A percentile compares a stretch with the other conserved stretches of the same genome.
Evolutionary conservation across 345 rosid genomes (phyloP).

Genomic region (Cardamine occulta): DNA sequence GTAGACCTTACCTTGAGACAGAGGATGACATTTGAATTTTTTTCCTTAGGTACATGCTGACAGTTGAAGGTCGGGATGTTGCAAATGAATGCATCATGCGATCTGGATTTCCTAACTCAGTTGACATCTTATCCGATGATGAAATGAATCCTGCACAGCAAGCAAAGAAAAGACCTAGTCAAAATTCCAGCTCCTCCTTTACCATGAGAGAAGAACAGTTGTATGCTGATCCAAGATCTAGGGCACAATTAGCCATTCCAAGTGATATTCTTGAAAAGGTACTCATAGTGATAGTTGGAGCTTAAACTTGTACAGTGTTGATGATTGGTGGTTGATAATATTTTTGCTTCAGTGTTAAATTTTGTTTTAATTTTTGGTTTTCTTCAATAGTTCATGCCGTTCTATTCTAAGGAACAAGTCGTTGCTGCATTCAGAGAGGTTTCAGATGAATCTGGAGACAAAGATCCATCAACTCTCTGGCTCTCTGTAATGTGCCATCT

Average conservation of each 20-base stretch:
- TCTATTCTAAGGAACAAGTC: conserved; percentile 65
- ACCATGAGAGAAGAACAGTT: conserved; percentile 29
- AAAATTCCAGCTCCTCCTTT: conserved; percentile 37
- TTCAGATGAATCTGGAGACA: conserved; percentile 56
- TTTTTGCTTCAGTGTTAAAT: conserved; percentile 2
- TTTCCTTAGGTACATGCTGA: conserved; percentile 75
- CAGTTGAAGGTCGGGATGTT: conserved; percentile 72
- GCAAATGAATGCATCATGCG: conserved; percentile 72
- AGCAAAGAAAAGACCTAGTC: conserved; percentile 29
- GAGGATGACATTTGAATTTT: neutral
- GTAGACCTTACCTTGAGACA: neutral
- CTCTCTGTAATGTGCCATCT: conserved; percentile 68
- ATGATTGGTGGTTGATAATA: neutral
- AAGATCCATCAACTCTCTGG: conserved; percentile 67
- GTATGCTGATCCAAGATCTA: conserved; percentile 23
- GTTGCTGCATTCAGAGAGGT: conserved; percentile 60
- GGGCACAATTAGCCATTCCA: conserved; percentile 30
- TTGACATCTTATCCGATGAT: conserved; percentile 38
- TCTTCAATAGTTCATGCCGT: conserved; percentile 50
- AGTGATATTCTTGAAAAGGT: conserved; percentile 44
- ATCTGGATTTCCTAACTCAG: conserved; percentile 65
- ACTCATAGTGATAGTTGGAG: neutral
- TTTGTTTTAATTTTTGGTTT: conserved; percentile 28
- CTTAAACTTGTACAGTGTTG: conserved; percentile 7
- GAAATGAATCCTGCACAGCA: conserved; percentile 47